These are phyloP conservation scores for Aphanomyces cochlioides DNA, from an alignment of 352 stramenopile genomes.

Conservation along the genomic window DNA sequence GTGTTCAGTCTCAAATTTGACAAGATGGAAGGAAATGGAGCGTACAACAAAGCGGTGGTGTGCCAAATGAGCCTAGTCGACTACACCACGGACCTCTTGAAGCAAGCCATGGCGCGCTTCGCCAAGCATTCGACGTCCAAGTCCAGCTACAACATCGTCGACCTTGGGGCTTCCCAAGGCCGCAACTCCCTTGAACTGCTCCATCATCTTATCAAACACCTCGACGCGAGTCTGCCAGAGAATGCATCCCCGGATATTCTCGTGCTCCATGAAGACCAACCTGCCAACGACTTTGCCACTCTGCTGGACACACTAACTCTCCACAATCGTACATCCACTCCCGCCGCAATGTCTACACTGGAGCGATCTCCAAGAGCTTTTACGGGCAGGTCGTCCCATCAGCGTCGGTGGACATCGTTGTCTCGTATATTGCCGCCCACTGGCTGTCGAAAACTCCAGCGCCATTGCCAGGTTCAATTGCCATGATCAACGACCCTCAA, in stretches of 20 bases:
- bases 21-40: conserved; percentile 17
- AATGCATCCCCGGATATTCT: neutral
- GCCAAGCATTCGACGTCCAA: no score
- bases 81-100: neutral
- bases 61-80: conserved; percentile 13
- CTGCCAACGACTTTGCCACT: neutral
- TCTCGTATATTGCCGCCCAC: conserved; percentile 13
- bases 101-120: neutral
- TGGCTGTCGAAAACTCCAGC: conserved; percentile 2
- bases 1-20: no score
- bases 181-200: neutral
- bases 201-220: neutral
- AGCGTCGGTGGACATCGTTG: neutral
- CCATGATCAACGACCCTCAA: neutral
- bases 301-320: conserved; percentile 2
- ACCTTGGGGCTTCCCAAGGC: neutral
- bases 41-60: conserved; percentile 11
- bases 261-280: neutral
- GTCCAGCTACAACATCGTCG: neutral
- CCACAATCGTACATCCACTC: neutral
- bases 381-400: conserved; percentile 7
- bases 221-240: neutral
- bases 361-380: neutral
- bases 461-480: neutral
- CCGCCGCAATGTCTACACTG: neutral